Evolutionary conservation across 2,329 filamentous ascomycete genomes (phyloP).

Genomic region (Fusarium scirpi): DNA sequence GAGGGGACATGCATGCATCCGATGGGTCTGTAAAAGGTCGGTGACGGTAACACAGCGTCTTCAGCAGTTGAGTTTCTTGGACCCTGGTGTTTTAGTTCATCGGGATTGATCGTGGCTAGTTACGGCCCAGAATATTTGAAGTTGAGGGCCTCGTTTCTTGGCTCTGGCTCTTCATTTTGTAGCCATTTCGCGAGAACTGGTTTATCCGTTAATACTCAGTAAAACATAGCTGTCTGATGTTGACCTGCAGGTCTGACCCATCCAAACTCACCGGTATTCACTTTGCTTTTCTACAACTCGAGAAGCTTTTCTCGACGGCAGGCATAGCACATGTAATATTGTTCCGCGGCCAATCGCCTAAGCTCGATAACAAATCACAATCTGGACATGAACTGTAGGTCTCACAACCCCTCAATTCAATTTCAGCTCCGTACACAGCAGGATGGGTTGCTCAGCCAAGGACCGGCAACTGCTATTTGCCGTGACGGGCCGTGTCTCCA

Average conservation of each 20-base stretch:
- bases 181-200: neutral
- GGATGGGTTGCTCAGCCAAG: neutral
- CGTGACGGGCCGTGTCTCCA: neutral
- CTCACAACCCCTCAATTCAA: slow-evolving; percentile 31
- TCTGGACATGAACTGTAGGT: neutral
- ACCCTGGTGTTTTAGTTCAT: slow-evolving; percentile 1
- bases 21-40: slow-evolving; percentile 3
- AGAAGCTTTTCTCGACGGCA: neutral
- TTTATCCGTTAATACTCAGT: neutral
- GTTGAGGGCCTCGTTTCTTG: neutral
- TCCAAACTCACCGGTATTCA: neutral
- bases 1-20: slow-evolving; percentile 12
- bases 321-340: neutral
- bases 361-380: slow-evolving; percentile 9
- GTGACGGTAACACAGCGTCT: slow-evolving; percentile 4
- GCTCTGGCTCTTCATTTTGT: neutral
- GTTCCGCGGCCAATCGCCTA: neutral
- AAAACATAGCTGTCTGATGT: neutral
- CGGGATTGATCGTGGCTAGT: neutral
- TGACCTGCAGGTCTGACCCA: neutral
- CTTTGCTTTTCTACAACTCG: slow-evolving; percentile 2
- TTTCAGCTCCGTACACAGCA: neutral
- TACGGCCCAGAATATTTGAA: neutral
- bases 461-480: slow-evolving; percentile 7
- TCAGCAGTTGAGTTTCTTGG: neutral